Base-by-base conservation (phyloP, 2,329 filamentous ascomycete species). In the Diaporthe sp. region DNA sequence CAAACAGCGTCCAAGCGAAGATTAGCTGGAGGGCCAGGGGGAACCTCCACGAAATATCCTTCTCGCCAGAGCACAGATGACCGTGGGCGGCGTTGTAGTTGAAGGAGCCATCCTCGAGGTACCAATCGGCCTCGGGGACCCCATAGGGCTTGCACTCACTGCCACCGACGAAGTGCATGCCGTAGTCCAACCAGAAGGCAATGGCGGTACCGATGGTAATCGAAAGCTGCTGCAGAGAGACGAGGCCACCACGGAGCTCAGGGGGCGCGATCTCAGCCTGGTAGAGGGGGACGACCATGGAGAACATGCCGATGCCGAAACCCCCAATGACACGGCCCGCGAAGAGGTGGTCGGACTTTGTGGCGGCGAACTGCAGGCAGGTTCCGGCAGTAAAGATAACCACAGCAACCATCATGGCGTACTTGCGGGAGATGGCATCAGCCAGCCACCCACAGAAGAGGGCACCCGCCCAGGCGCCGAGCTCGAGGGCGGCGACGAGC, bases 381-480 rank as follows among this genome's bases (percentile, higher is more conserved):
- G 76, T 74, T 1, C 77, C 82, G 13, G 84, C 75, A n/a, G 80
- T 82, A 73, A 84, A 84, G 67, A 84, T 79, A 49, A 82, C 9
- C 2, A 83, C 82, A 7, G 82, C 82, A 42, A 81, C 76, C 78
- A 82, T 82, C 80, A 84, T 83, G 34, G 87, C 86, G 73, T 88
- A 88, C 79, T 91, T 91, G 58, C 90, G 86, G 6, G 87, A 89
- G 28, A 88, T 79, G n/a, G 85, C 85, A 78, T 92, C 90, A 4
- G 90, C 90, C 31, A 91, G 83, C 78, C 89, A 89, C 1, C 90
- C 90, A 53, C 86, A 89, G 78, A 88, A 85, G 42, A 92, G 82
- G 7, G 88, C 86, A 55, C 90, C 90, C 47, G 91, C 80, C 90
- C 90, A 92, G 71, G 90, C 90, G 76, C 90, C 90, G 17, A 92